Evolutionary conservation across 805 yeast genomes (phyloP).

Genomic region (Brettanomyces anomalus): DNA sequence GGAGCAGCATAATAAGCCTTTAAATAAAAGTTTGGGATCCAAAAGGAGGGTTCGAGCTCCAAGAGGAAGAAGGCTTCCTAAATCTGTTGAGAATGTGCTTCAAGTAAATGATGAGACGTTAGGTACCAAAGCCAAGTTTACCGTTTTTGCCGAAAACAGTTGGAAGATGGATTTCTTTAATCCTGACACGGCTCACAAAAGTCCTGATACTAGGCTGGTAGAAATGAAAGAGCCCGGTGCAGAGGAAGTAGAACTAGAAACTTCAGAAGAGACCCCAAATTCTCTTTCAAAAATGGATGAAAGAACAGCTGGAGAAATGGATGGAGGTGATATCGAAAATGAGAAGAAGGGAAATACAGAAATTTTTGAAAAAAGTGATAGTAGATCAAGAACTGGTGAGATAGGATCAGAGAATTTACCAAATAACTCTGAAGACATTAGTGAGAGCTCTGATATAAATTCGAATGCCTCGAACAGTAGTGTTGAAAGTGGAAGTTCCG

Average conservation of each 20-base stretch:
- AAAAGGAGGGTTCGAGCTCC: constrained; percentile 63
- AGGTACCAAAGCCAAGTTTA: constrained; percentile 22
- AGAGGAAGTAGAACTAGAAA: background rate
- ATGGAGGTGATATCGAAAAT: no score
- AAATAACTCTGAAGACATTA: no score
- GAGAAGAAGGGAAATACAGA: no score
- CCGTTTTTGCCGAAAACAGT: constrained; percentile 24
- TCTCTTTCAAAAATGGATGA: no score
- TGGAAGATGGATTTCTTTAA: constrained; percentile 27
- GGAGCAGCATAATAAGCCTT: constrained; percentile 7
- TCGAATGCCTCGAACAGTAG: no score
- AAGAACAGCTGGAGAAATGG: no score
- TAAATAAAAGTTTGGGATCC: background rate
- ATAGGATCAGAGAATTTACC: no score
- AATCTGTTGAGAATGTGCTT: constrained; percentile 36
- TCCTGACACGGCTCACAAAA: background rate
- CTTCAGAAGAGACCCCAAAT: no score
- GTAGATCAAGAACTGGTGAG: no score
- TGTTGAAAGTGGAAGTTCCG: no score
- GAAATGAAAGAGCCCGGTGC: background rate
- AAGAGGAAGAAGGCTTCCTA: constrained; percentile 61
- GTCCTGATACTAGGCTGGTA: background rate
- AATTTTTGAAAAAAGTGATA: no score
- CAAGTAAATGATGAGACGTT: constrained; percentile 26
- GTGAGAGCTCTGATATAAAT: no score